phyloP scores from a whole-genome alignment of 73 alveolate genomes.

The Tetrahymena thermophila region DNA sequence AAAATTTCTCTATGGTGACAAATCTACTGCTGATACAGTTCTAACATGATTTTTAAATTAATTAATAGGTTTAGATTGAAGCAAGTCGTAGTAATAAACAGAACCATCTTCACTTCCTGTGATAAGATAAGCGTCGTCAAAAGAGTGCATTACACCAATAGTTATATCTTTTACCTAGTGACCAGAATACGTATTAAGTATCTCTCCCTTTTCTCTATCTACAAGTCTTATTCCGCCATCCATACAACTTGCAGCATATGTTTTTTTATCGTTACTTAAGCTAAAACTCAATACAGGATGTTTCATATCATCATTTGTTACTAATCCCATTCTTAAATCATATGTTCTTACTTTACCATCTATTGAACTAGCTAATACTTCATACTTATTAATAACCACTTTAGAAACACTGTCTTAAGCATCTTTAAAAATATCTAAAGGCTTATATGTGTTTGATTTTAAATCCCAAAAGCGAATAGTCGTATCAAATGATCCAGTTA shows the following conservation, averaged over 20 bases:
- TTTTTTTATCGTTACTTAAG: background rate
- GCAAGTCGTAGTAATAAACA: background rate
- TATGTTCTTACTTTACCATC: conserved; percentile 47
- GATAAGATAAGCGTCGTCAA: background rate
- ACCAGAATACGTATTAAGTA: background rate
- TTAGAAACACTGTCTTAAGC: conserved; percentile 46
- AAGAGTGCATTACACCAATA: background rate
- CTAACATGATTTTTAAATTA: background rate
- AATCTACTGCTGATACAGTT: background rate
- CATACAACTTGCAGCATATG: background rate
- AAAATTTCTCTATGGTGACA: background rate
- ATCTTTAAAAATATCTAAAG: conserved; percentile 45
- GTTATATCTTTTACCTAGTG: background rate
- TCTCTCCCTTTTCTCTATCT: background rate
- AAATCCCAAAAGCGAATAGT: conserved; percentile 53
- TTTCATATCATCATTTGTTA: conserved; percentile 26
- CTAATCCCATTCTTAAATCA: conserved; percentile 53
- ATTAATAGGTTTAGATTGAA: background rate
- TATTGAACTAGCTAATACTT: conserved; percentile 30
- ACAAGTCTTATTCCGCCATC: background rate
- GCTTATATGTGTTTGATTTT: conserved; percentile 8
- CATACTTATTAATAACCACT: conserved; percentile 20
- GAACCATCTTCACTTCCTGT: background rate
- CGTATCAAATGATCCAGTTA: conserved; percentile 50
- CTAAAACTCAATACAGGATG: background rate